Conservation (phyloP, 768 basidiomycete species). For the Leccinellum luteum region DNA sequence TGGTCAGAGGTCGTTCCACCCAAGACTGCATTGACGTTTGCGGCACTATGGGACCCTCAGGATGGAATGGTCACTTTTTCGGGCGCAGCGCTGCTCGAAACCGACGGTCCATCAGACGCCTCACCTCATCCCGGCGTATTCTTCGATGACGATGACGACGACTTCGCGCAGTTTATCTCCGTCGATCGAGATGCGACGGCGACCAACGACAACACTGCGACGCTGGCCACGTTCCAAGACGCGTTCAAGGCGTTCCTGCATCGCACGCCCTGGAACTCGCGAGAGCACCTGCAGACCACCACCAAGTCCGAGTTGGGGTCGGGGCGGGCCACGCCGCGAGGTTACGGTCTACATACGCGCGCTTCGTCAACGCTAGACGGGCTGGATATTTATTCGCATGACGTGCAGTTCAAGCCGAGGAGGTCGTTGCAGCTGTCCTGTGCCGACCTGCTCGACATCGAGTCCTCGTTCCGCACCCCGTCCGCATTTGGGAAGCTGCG, state of each 20-base stretch:
- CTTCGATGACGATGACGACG: constrained; percentile 18
- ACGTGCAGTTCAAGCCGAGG: constrained; percentile 13
- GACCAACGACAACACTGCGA: constrained; percentile 22
- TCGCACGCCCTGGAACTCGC: constrained; percentile 21
- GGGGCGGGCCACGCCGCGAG: constrained; percentile 1
- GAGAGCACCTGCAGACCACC: constrained; percentile 17
- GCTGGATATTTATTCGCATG: constrained; percentile 30
- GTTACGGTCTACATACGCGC: constrained; percentile 16
- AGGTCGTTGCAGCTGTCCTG: constrained; percentile 21
- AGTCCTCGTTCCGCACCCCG: constrained; percentile 14
- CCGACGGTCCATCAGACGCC: constrained; percentile 16
- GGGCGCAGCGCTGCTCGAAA: constrained; percentile 43
- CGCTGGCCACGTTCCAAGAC: constrained; percentile 28
- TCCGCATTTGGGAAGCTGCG: constrained; percentile 13
- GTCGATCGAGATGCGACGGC: constrained; percentile 10
- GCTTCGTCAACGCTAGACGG: constrained; percentile 33
- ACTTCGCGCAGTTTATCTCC: constrained; percentile 9
- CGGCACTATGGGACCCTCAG: constrained; percentile 56
- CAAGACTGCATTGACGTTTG: constrained; percentile 55
- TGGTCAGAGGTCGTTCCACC: constrained; percentile 62
- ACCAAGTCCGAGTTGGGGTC: not conserved
- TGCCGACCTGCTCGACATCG: constrained; percentile 21
- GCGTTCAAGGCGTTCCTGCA: constrained; percentile 28
- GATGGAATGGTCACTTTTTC: constrained; percentile 60
- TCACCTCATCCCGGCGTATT: constrained; percentile 8